phyloP scores from a whole-genome alignment of 352 stramenopile species.

The Phytophthora idaei region DNA sequence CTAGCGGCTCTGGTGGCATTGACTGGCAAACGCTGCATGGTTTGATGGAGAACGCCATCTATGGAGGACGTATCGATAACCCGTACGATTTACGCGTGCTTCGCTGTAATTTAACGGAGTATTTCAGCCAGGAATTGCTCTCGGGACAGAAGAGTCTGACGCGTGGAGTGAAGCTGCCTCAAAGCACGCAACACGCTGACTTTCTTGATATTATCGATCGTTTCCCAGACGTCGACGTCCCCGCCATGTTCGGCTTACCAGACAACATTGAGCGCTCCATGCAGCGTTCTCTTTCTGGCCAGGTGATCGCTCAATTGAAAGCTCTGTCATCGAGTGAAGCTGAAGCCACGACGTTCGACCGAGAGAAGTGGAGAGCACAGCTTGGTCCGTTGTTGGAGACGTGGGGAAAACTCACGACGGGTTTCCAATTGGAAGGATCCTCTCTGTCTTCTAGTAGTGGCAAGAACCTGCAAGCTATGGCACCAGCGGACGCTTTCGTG shows the following conservation, averaged over 20 bases:
- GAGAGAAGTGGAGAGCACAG: conserved; percentile 90
- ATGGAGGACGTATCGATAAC: conserved; percentile 95
- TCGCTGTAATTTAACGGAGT: conserved; percentile 83
- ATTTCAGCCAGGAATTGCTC: conserved; percentile 87
- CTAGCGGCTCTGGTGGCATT: conserved; percentile 41
- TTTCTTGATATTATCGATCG: conserved; percentile 76
- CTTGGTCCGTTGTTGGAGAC: conserved; percentile 90
- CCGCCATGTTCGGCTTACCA: conserved; percentile 90
- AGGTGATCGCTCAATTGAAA: conserved; percentile 89
- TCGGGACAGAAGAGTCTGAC: conserved; percentile 63
- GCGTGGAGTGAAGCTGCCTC: conserved; percentile 75
- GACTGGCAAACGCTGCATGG: conserved; percentile 94
- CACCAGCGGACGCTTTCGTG: conserved; percentile 92
- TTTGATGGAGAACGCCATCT: conserved; percentile 96
- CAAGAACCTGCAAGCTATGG: conserved; percentile 52
- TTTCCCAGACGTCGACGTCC: conserved; percentile 74
- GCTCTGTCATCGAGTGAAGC: conserved; percentile 76
- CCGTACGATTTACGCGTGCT: conserved; percentile 93
- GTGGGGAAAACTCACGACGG: conserved; percentile 86
- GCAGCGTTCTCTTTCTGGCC: conserved; percentile 85
- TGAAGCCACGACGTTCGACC: conserved; percentile 83
- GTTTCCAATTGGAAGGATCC: conserved; percentile 52
- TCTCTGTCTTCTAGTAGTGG: conserved; percentile 18
- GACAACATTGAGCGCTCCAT: conserved; percentile 95
- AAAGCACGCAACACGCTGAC: conserved; percentile 65